Evolutionary conservation across 2,329 filamentous ascomycete genomes (phyloP), one percentile per base, ranked within the genome.

Genomic region (Claviceps sp.): DNA sequence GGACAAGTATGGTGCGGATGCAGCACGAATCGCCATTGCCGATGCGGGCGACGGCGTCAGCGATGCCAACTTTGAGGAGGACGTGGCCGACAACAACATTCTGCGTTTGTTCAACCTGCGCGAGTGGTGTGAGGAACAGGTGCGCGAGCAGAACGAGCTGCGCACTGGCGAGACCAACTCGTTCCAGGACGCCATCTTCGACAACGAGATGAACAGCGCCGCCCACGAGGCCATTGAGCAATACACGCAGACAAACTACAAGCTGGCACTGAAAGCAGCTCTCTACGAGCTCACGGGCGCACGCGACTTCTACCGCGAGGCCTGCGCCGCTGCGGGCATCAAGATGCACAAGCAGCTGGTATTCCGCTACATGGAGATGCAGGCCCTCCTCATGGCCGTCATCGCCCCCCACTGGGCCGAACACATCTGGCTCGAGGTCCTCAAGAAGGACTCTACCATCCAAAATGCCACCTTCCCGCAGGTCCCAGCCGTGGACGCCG

Each of bases 41-140:
- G 93, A 98, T 68, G 89, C 89, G 13, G 93, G 93, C 61, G 93
- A 98, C 63, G 88, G 87, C 57, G 89, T 96, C 56, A 85, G 89
- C 57, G 93, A 98, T 68, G 90, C 91, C 61, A 98, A 98, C 74
- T 95, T 98, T 58, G 93, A 96, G 63, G 93, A 98, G 72, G 81
- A 85, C 52, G 89, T 96, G 41, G 93, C 93, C 42, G 93, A 97
- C 70, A 87, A 84, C 65, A 90, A 84, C 64, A 94, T 96, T 61
- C 76, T 97, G 56, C 84, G 89, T 62, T 78, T 97, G 50, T 90
- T 82, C 65, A 81, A 75, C 30, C 75, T 94, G 50, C 83, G 88
- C 64, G 87, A 95, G 67, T 97, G 91, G 91, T 90, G 87, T 56
- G 89, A 97, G 69, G 88, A 95, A 63, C 79, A 87, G 62, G 71